A percentile compares a stretch with the other conserved stretches of the same genome.
phyloP scores from a whole-genome alignment of 2,329 filamentous ascomycete genomes.

The Colletotrichum orchidophilum region DNA sequence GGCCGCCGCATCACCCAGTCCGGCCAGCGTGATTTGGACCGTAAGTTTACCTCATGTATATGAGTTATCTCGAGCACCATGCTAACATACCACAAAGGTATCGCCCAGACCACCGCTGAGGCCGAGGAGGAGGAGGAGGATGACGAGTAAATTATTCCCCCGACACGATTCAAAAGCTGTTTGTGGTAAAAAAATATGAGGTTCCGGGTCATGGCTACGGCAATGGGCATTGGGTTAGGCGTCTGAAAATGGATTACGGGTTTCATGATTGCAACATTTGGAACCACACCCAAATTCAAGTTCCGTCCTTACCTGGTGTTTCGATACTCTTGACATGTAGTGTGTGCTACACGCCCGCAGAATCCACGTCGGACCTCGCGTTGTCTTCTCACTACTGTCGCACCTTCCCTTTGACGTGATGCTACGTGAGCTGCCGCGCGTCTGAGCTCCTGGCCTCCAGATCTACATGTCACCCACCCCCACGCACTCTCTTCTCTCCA shows the following conservation, averaged over 20 bases:
- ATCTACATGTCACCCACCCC: no score
- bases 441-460: no score
- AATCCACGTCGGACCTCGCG: neutral
- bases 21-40: conserved; percentile 99
- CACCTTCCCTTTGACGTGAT: neutral
- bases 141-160: conserved; percentile 65
- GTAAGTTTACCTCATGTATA: conserved; percentile 48
- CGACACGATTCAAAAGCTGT: neutral
- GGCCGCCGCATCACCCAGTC: conserved; percentile 97
- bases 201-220: conserved; percentile 23
- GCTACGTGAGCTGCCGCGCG: neutral
- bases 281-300: conserved; percentile 23
- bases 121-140: conserved; percentile 74
- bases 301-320: conserved; percentile 18
- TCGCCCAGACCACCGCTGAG: conserved; percentile 83
- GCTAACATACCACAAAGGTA: conserved; percentile 54
- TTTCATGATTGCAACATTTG: conserved; percentile 26
- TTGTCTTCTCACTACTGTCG: neutral
- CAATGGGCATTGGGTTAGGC: conserved; percentile 29
- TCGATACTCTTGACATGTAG: neutral
- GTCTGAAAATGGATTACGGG: conserved; percentile 33
- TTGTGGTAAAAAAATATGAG: conserved; percentile 21
- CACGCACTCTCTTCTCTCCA: neutral
- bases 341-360: neutral
- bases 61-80: neutral